phyloP scores from a whole-genome alignment of 2,329 filamentous ascomycete genomes.

The Penicillium sp. region DNA sequence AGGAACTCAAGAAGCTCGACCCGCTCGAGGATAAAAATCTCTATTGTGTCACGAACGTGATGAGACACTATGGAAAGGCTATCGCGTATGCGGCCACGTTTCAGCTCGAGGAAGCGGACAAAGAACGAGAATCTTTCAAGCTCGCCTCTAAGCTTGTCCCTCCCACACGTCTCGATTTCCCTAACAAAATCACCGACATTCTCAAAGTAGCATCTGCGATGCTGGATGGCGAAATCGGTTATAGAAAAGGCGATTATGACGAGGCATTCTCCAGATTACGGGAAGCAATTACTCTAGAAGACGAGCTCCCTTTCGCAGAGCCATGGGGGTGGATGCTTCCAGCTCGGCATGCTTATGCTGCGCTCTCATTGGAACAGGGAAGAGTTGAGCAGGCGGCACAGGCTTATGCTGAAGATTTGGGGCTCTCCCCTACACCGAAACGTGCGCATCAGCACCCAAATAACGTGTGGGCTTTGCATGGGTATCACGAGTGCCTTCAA shows the following conservation, averaged over 20 bases:
- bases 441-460: constrained; percentile 64
- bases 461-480: constrained; percentile 73
- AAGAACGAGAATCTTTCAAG: constrained; percentile 51
- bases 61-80: constrained; percentile 64
- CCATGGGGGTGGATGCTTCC: constrained; percentile 79
- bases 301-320: constrained; percentile 65
- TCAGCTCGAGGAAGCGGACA: constrained; percentile 52
- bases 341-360: constrained; percentile 65
- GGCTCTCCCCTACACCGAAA: constrained; percentile 54
- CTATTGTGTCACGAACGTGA: constrained; percentile 67
- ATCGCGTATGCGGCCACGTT: constrained; percentile 61
- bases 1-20: constrained; percentile 58
- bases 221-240: constrained; percentile 70
- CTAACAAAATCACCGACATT: constrained; percentile 62
- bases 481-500: constrained; percentile 65
- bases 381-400: constrained; percentile 51
- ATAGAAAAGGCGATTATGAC: constrained; percentile 58
- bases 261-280: constrained; percentile 58
- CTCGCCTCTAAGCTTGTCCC: constrained; percentile 54
- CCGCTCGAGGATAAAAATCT: constrained; percentile 57
- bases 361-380: constrained; percentile 64
- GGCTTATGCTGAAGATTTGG: constrained; percentile 61
- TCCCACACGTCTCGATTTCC: constrained; percentile 61
- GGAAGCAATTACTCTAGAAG: constrained; percentile 57
- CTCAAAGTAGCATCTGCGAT: constrained; percentile 60